These are phyloP conservation scores for Plantago major DNA, from an alignment of 257 asterid genomes.

Conservation along the genomic window DNA sequence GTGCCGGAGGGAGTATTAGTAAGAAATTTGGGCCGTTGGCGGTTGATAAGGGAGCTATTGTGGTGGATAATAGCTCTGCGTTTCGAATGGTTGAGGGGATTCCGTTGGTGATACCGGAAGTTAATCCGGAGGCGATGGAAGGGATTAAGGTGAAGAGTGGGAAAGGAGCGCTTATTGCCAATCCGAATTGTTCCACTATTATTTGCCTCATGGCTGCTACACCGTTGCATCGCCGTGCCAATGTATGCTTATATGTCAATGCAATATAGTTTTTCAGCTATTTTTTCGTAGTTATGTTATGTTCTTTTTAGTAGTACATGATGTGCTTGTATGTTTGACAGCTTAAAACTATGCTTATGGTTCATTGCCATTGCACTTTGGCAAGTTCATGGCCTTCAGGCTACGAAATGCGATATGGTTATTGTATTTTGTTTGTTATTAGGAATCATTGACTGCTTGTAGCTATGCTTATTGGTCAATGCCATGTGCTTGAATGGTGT, in stretches of 20 bases:
- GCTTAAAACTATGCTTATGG: no score
- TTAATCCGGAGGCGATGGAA: constrained; percentile 85
- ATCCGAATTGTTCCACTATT: constrained; percentile 91
- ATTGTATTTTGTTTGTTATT: no score
- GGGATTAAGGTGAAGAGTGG: constrained; percentile 63
- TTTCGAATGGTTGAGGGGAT: constrained; percentile 86
- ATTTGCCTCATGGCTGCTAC: constrained; percentile 94
- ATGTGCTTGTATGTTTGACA: no score
- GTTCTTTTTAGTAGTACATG: not conserved
- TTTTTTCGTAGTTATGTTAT: not conserved
- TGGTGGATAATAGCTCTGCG: constrained; percentile 97
- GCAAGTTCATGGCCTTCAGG: no score
- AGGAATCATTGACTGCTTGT: no score
- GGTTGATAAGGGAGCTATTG: constrained; percentile 63
- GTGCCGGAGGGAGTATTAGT: constrained; percentile 94
- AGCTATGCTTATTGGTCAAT: no score
- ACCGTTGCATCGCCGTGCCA: constrained; percentile 82
- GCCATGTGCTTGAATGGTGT: no score
- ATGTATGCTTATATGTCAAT: constrained; percentile 36
- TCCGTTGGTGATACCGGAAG: constrained; percentile 92
- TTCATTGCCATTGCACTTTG: no score
- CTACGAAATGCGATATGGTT: no score
- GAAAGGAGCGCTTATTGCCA: constrained; percentile 80
- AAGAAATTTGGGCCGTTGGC: constrained; percentile 85
- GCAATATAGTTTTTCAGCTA: not conserved